These are phyloP conservation scores for Rosa rugosa DNA, from an alignment of 306 rosid genomes.

Conservation along the genomic window DNA sequence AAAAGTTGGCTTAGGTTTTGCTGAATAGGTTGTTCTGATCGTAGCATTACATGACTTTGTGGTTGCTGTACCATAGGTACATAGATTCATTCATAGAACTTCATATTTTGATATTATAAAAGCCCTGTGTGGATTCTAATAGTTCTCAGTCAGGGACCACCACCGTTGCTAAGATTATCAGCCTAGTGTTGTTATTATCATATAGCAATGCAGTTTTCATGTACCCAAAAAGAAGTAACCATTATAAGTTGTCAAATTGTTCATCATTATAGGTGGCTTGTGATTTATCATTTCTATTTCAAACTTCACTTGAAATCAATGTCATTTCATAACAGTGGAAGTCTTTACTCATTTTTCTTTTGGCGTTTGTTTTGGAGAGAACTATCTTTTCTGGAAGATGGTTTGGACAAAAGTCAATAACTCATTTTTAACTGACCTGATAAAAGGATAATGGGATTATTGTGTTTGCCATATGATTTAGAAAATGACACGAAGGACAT, in stretches of 20 bases:
- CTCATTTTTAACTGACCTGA: background rate
- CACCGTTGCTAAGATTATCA: background rate
- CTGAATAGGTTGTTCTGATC: background rate
- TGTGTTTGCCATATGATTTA: background rate
- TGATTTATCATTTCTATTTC: background rate
- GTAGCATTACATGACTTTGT: background rate
- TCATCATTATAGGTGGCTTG: background rate
- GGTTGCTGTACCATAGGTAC: slow-evolving; percentile 9
- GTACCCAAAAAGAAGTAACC: background rate
- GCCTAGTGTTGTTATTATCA: background rate
- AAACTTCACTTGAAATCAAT: background rate
- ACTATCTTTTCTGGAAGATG: background rate
- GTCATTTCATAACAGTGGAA: background rate
- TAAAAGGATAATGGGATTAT: no score
- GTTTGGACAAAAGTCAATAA: background rate
- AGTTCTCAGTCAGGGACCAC: background rate
- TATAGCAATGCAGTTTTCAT: background rate
- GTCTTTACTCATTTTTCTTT: background rate
- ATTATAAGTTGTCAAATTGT: background rate
- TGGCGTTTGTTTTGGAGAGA: background rate
- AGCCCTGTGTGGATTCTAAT: background rate
- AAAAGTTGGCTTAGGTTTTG: background rate
- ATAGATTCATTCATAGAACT: background rate
- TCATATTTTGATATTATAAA: background rate
- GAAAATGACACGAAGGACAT: background rate